Conservation (phyloP, 805 yeast species). For the Allodekkera sacchari region DNA sequence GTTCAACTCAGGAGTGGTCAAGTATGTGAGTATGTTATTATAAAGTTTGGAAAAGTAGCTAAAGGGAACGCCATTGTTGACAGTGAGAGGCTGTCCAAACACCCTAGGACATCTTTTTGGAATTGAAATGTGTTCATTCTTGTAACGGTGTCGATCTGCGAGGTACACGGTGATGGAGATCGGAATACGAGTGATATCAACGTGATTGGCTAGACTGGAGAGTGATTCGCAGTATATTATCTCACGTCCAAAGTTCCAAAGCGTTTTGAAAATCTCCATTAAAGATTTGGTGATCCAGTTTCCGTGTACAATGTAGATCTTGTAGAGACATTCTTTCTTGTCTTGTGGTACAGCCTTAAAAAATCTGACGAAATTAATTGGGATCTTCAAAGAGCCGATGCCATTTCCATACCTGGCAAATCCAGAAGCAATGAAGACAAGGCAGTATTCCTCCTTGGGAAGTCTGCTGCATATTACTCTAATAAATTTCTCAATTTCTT, state of each 20-base stretch:
- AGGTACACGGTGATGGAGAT: constrained; percentile 70
- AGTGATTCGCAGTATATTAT: constrained; percentile 29
- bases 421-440: constrained; percentile 79
- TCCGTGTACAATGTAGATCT: constrained; percentile 79
- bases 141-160: constrained; percentile 43
- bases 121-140: constrained; percentile 42
- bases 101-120: constrained; percentile 29
- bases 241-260: constrained; percentile 22
- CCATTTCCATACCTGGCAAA: constrained; percentile 37
- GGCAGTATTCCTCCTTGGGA: constrained; percentile 55
- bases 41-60: constrained; percentile 24
- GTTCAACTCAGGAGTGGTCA: constrained; percentile 20
- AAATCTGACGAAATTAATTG: constrained; percentile 31
- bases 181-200: constrained; percentile 72
- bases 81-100: constrained; percentile 24
- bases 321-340: constrained; percentile 44
- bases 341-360: constrained; percentile 49
- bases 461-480: constrained; percentile 45
- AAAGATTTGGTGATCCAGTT: constrained; percentile 81
- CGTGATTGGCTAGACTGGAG: constrained; percentile 31
- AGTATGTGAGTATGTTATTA: constrained; percentile 25
- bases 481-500: constrained; percentile 43
- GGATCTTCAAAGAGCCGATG: constrained; percentile 18
- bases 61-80: constrained; percentile 16
- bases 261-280: constrained; percentile 60